phyloP scores from a whole-genome alignment of 225 moss, liverwort and hornwort genomes.

The Bryoerythrophyllum caledonicum region DNA sequence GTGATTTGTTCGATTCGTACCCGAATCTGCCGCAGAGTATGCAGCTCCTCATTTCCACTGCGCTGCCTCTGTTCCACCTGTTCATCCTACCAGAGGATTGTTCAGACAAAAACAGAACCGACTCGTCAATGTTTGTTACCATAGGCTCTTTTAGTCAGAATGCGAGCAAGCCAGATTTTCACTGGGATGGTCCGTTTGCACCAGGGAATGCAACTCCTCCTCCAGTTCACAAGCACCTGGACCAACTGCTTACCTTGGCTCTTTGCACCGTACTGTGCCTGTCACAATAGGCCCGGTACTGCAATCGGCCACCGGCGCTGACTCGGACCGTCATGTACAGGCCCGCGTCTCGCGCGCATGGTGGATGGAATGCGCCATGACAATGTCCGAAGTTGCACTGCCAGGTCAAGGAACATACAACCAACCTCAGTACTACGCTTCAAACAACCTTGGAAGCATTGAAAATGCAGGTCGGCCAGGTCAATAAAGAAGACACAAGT shows the following conservation, averaged over 20 bases:
- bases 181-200: constrained; percentile 38
- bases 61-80: constrained; percentile 74
- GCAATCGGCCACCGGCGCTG: constrained; percentile 63
- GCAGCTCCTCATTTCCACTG: constrained; percentile 60
- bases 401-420: constrained; percentile 23
- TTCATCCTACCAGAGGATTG: constrained; percentile 68
- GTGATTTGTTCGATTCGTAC: constrained; percentile 25
- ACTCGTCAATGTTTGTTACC: constrained; percentile 54
- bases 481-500: neutral
- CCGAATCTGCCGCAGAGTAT: constrained; percentile 60
- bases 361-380: constrained; percentile 73
- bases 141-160: constrained; percentile 36
- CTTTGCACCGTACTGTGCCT: constrained; percentile 67
- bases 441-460: constrained; percentile 11
- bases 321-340: constrained; percentile 61
- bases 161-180: constrained; percentile 33
- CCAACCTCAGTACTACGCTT: constrained; percentile 19
- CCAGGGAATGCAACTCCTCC: constrained; percentile 45
- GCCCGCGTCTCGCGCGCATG: constrained; percentile 63
- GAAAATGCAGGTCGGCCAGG: constrained; percentile 11
- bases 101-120: constrained; percentile 58
- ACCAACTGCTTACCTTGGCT: constrained; percentile 59
- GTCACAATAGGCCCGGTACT: constrained; percentile 75
- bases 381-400: constrained; percentile 83
- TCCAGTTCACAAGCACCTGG: constrained; percentile 36